Conservation (phyloP, 192 early-diverging fungal genomes). For the Coemansia sp. region DNA sequence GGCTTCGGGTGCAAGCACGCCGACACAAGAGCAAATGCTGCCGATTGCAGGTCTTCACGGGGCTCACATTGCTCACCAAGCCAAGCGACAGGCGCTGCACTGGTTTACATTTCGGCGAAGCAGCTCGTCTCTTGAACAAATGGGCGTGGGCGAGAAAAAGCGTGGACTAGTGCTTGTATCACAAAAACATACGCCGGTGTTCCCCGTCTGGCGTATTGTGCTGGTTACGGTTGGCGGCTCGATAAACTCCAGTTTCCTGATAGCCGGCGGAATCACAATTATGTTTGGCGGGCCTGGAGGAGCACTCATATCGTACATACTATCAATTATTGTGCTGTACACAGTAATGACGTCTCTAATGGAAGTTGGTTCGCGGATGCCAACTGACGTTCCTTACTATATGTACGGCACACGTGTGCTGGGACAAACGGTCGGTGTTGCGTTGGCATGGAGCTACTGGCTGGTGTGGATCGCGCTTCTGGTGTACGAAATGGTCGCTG, state of each 20-base stretch:
- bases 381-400: constrained; percentile 17
- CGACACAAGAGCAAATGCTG: neutral
- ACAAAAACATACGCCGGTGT: neutral
- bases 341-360: constrained; percentile 27
- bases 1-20: constrained; percentile 9
- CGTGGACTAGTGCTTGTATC: constrained; percentile 3
- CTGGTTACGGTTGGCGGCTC: constrained; percentile 10
- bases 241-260: constrained; percentile 16
- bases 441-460: constrained; percentile 24
- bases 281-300: constrained; percentile 26
- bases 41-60: neutral
- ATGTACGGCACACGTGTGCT: constrained; percentile 20
- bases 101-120: neutral
- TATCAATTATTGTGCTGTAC: constrained; percentile 12
- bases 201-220: constrained; percentile 8
- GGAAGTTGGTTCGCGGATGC: constrained; percentile 24
- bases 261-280: constrained; percentile 22
- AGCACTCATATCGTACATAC: constrained; percentile 13
- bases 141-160: constrained; percentile 10
- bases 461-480: constrained; percentile 24
- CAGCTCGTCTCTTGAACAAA: neutral
- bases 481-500: constrained; percentile 17
- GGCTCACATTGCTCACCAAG: constrained; percentile 2
- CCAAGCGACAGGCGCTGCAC: constrained; percentile 7
- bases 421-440: constrained; percentile 18